phyloP scores from a whole-genome alignment of 208 protist species.

The Acanthamoeba healyi region DNA sequence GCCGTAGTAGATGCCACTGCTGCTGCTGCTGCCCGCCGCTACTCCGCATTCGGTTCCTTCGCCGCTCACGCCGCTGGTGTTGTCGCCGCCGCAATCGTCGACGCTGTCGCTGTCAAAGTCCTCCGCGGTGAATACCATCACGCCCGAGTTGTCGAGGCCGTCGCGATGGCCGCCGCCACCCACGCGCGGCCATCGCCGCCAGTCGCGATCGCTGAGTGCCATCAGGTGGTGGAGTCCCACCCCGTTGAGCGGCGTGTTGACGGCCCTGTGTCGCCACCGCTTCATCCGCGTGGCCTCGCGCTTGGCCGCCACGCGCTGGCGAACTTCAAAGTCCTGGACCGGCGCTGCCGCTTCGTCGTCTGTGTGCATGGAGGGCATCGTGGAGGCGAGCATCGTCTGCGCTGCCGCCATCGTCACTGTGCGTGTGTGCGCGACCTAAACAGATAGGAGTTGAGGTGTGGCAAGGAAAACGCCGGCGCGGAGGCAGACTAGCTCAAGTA shows the following conservation, averaged over 20 bases:
- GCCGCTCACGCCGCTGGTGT: background rate
- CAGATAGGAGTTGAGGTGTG: background rate
- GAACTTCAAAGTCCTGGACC: background rate
- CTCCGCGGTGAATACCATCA: slow-evolving; percentile 43
- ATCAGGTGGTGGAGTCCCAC: slow-evolving; percentile 28
- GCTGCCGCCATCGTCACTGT: background rate
- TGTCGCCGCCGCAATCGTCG: background rate
- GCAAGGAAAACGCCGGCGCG: no score
- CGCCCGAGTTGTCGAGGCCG: background rate
- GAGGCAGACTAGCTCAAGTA: no score
- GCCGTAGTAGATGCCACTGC: slow-evolving; percentile 6
- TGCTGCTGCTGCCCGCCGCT: background rate
- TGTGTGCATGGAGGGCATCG: background rate
- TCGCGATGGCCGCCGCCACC: background rate
- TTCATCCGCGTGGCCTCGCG: background rate
- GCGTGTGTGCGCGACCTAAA: no score
- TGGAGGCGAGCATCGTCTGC: background rate
- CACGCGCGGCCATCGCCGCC: slow-evolving; percentile 36
- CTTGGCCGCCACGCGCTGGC: background rate
- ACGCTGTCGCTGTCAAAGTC: background rate
- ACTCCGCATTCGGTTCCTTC: background rate
- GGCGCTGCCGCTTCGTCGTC: background rate
- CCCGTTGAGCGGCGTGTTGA: background rate
- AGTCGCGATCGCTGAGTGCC: slow-evolving; percentile 7
- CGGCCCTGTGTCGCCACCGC: slow-evolving; percentile 16